Percentiles rank a stretch among this genome's conserved stretches.
Evolutionary conservation across 306 rosid genomes (phyloP).

Genomic region (Heteromeles arbutifolia): DNA sequence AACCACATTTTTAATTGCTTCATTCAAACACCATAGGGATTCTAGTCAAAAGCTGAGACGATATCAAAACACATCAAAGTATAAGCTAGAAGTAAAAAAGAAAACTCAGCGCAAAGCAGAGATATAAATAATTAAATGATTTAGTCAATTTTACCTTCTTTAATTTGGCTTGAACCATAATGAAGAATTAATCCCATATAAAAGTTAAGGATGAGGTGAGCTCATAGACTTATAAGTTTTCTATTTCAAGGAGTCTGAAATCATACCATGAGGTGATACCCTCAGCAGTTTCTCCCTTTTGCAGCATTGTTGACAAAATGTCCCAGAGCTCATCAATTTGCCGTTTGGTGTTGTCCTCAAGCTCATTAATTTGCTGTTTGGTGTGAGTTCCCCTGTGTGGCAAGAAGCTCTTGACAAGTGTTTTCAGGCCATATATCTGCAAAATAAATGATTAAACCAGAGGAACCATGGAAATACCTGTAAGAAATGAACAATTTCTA

Average conservation of each 20-base stretch:
- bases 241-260: constrained; percentile 14
- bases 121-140: background rate
- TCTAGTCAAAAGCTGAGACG: background rate
- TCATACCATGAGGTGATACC: constrained; percentile 34
- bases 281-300: constrained; percentile 31
- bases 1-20: background rate
- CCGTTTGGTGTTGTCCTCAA: constrained; percentile 32
- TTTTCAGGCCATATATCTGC: constrained; percentile 85
- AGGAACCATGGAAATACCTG: background rate
- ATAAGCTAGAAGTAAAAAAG: background rate
- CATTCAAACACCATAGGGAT: background rate
- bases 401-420: constrained; percentile 72
- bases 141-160: background rate
- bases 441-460: constrained; percentile 9
- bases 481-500: constrained; percentile 5
- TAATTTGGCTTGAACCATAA: background rate
- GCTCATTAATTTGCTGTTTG: constrained; percentile 31
- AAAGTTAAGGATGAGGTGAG: background rate
- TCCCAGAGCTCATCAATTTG: constrained; percentile 48
- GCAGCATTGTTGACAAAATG: constrained; percentile 44
- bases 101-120: background rate
- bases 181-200: background rate
- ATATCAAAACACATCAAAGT: background rate
- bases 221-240: background rate
- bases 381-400: constrained; percentile 47